Evolutionary conservation across 495 filamentous ascomycete genomes (phyloP), one percentile per base, ranked within the genome.

Genomic region (Neurospora sp.): DNA sequence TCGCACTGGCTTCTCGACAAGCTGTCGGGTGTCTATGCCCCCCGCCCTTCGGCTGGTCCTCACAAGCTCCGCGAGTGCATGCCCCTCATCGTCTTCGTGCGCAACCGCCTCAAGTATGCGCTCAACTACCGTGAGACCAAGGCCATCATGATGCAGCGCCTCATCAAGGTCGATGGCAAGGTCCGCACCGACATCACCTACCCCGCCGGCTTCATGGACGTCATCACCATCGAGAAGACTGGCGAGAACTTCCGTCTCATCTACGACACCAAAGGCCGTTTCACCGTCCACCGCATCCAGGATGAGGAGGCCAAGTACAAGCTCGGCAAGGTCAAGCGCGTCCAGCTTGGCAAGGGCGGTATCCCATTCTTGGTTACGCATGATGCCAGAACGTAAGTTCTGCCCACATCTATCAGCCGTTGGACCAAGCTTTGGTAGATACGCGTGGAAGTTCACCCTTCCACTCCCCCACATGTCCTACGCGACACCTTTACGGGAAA

Each of bases 311-410:
- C 96, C 77, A 89, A 92, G 88, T 99, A 96, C 92, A 99, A 99
- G 92, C 89, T 99, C 75, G 94, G 94, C 86, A 99, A 98, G 89
- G 96, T 98, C 88, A 98, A 97, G 92, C 89, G 94, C 78, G 96
- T 98, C 59, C 96, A 99, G 89, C 90, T 99, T 80, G 96, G 96
- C 89, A 93, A 93, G 85, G 96, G 96, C 87, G 96, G 95, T 87
- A 96, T 99, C 89, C 96, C 96, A 93, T 98, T 97, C 93, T 97
- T 98, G 92, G 96, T 98, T 92, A 98, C 96, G 93, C 96, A 98
- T 91, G 96, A 99, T 93, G 96, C 96, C 87, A 90, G 96, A 93
- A 99, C 96, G 94, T 98, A 87, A 96, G 94, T 90, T 90, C 88
- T 92, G 86, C 89, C 90, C 88, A 91, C 89, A 92, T 94, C 94